Percentiles rank a stretch among this genome's conserved stretches.
phyloP scores from a whole-genome alignment of 2,329 filamentous ascomycete species.

The Botryotinia calthae region DNA sequence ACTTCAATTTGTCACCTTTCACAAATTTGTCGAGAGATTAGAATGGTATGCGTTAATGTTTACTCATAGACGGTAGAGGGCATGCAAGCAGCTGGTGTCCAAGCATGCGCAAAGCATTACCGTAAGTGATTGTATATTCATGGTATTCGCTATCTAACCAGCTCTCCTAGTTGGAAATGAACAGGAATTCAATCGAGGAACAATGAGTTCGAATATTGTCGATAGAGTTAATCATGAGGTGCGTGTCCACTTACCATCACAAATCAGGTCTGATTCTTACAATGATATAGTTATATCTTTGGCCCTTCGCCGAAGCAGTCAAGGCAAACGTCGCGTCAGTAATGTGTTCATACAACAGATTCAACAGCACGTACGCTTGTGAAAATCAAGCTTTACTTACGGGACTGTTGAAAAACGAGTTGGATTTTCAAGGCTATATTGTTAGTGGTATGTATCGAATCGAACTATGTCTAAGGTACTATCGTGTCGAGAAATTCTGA shows the following conservation, averaged over 20 bases:
- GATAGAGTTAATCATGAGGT: conserved; percentile 68
- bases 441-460: conserved; percentile 45
- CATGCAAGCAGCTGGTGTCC: conserved; percentile 51
- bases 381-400: conserved; percentile 61
- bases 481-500: neutral
- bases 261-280: neutral
- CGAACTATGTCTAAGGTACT: conserved; percentile 37
- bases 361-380: conserved; percentile 68
- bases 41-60: neutral
- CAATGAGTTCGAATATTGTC: conserved; percentile 56
- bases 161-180: conserved; percentile 58
- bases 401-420: conserved; percentile 63
- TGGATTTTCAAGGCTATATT: conserved; percentile 73
- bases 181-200: conserved; percentile 59
- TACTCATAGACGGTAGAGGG: conserved; percentile 54
- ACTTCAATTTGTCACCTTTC: neutral
- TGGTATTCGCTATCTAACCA: conserved; percentile 35
- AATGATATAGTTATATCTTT: conserved; percentile 33
- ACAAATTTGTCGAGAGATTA: neutral
- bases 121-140: conserved; percentile 31
- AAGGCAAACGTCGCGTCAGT: conserved; percentile 61
- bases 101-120: conserved; percentile 58
- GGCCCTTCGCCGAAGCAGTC: conserved; percentile 66
- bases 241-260: conserved; percentile 49
- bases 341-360: conserved; percentile 73